Base-by-base conservation (phyloP, 2,329 filamentous ascomycete genomes). In the Alternaria burnsii region DNA sequence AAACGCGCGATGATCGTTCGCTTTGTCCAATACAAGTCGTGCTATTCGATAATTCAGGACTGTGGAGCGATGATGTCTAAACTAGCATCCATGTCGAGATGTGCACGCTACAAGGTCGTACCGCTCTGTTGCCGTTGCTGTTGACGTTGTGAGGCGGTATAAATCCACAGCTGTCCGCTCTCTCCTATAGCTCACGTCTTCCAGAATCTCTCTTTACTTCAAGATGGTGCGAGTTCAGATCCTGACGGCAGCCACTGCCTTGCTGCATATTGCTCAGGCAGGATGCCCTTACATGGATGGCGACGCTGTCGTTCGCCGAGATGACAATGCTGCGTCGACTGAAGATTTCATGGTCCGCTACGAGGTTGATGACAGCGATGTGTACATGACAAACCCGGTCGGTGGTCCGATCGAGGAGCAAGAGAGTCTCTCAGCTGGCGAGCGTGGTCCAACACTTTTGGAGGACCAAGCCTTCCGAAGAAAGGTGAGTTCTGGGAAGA, bases 391-490 rank as follows among this genome's bases (percentile, higher is more conserved):
- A 1, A 86, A 86, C 28, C 90, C 92, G 71, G 86, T 87, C 24
- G 90, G 90, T 11, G 88, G 87, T 0, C 89, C 89, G 0, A 88
- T 92, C 41, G 82, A 82, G 47, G 90, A 92, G 30, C 88, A 90
- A 70, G 82, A 85, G 63, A 90, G 87, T 68, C 78, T 92, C 38
- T 89, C 84, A 68, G 89, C 85, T n/a, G 90, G 90, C 3, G 82
- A 85, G 8, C 82, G 89, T 44, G 90, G 90, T 1, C 85, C 90
- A 1, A 89, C 88, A 1, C 79, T 92, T 20, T 79, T 93, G 0
- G 90, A 92, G 70, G 90, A 92, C 72, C 91, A 90, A 52, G 88
- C 90, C 64, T 89, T 91, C 72, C 84, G 89, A 32, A 89, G 92
- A 38, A 50, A 50, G 32, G 46, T 50, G 12, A 53, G 51, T 24